Evolutionary conservation across 371 early-diverging fungal species (phyloP).

Genomic region (Fennellomyces sp.): DNA sequence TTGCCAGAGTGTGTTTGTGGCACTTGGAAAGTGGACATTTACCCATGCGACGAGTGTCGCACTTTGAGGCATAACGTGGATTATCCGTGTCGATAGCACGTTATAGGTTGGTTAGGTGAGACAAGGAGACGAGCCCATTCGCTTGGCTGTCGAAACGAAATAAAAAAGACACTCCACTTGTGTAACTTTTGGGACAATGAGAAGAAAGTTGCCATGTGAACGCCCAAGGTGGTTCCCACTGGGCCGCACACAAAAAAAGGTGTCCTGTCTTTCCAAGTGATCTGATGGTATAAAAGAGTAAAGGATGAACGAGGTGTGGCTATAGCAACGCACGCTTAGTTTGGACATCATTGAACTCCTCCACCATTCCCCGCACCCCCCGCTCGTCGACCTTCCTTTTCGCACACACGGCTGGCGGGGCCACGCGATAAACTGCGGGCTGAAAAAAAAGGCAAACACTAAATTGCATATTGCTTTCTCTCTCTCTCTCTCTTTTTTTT

Average conservation of each 20-base stretch:
- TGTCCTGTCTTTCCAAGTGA: not conserved
- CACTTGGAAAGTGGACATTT: too few relatives aligned
- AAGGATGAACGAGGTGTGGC: not conserved
- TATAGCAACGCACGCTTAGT: not conserved
- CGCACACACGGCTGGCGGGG: too few relatives aligned
- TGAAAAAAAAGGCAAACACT: not conserved
- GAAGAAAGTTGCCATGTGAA: not conserved
- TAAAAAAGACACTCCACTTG: not conserved
- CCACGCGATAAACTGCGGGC: not conserved
- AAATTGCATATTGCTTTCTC: slow-evolving; percentile 4
- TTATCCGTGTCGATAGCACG: too few relatives aligned
- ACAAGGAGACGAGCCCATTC: too few relatives aligned
- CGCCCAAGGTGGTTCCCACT: not conserved
- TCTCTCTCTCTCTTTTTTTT: slow-evolving; percentile 6
- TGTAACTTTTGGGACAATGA: not conserved
- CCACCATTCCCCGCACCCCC: not conserved
- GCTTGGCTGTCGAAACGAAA: too few relatives aligned
- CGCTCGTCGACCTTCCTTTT: too few relatives aligned
- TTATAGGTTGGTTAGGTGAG: too few relatives aligned
- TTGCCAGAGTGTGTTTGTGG: too few relatives aligned
- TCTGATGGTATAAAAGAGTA: not conserved
- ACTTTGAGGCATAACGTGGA: too few relatives aligned
- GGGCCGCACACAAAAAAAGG: too few relatives aligned
- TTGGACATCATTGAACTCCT: not conserved
- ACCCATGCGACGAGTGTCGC: too few relatives aligned